Evolutionary conservation across 2,329 filamentous ascomycete genomes (phyloP), one percentile per base, ranked within the genome.

Genomic region (Xylaria hypoxylon): DNA sequence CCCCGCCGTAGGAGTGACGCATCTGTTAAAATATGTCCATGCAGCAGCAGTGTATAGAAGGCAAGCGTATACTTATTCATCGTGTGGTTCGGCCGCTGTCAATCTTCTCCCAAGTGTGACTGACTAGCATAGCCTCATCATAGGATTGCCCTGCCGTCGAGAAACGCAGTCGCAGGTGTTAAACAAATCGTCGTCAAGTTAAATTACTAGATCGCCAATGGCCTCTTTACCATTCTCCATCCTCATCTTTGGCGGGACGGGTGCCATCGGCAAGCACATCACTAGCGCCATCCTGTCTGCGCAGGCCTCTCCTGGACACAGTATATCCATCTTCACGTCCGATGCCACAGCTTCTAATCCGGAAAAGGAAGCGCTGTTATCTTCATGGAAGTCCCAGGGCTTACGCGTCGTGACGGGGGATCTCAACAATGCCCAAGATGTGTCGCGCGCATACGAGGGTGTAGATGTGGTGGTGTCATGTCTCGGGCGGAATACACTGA

Each of bases 391-490:
- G 55, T 65, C 66, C 17, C 80, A 83, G 67, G 84, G 84, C 0
- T 80, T 87, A 2, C 80, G 86, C 24, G 79, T 90, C 17, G 80
- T 89, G 47, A 79, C 84, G 0, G 88, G 88, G 5, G 82, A 89
- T 71, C 70, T 89, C 7, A 79, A 77, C 11, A 83, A 82, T 31
- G 81, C 83, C 51, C 74, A 79, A 17, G 84, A 86, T 53, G 78
- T 90, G 5, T 75, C 78, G 35, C 79, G 81, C 50, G 87, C 87
- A n/a, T 89, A 85, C 70, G 73, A 82, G 71, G 83, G 83, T 11
- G 59, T 87, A 69, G 85, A 89, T 73, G 89, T 87, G 4, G 79
- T 90, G 40, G 79, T 90, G 47, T 87, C 83, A 19, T 84, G 84
- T n/a, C 79, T 90, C 7, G 88, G 88, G n/a, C 81, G 87, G 56